Base-by-base conservation (phyloP, 306 rosid genomes). In the Ochetophila trinervis region DNA sequence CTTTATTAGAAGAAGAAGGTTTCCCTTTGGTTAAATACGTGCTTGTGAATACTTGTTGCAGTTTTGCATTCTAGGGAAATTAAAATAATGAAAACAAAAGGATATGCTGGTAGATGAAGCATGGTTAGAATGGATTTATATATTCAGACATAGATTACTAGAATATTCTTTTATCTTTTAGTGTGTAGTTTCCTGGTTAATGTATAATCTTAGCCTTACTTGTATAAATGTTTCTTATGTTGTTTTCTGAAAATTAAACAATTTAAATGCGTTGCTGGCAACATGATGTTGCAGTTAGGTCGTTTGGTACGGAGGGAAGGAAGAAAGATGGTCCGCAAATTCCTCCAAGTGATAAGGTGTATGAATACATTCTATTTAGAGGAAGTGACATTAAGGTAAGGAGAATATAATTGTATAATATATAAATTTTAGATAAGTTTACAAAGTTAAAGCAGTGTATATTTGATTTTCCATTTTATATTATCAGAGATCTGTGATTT, bases 261-360 rank as follows among this genome's bases (percentile, higher is more conserved):
- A 68, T 50, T 40, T 44, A 58, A 75, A 74, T 60, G 8, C 72
- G 34, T 62, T 51, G 40, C 34, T 8, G 56, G 47, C 8, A 56
- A 9, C 62, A 11, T 72, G 80, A 69, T 34, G 32, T 82, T 81
- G 51, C 88, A 90, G 97, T 90, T 62, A 80, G 80, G 64, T 87
- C 91, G 19, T 85, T 70, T 60, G 95, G 97, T 73, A 87, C 97
- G 7, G 95, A 90, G 80, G 95, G 92, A 65, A 74, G 95, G 50
- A 82, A 78, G 74, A 83, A 74, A 42, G 90, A 90, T 78, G 91
- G 90, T 20, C 80, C 81, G 34, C 88, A 90, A 75, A 63, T 90
- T 82, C 83, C 81, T 67, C 87, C 97, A 27, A 75, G 63, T 62
- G 88, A 85, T 23, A 82, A 80, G 78, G 80, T 85, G 80, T 90